These are phyloP conservation scores for Neurospora sp. DNA, from an alignment of 495 filamentous ascomycete genomes.

Conservation along the genomic window DNA sequence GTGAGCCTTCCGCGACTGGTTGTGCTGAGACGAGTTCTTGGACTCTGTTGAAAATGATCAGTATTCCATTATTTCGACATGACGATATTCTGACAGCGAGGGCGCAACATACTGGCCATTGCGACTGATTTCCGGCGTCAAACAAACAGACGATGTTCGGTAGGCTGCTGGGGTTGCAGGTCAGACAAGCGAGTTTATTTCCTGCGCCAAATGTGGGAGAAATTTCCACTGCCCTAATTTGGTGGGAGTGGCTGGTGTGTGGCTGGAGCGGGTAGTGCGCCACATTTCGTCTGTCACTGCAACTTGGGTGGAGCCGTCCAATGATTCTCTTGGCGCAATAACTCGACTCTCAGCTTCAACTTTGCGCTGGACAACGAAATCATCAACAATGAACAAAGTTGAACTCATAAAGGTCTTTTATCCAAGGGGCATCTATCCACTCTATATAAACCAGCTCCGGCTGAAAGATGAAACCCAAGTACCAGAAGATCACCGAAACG, in stretches of 20 bases:
- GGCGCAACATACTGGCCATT: conserved; percentile 40
- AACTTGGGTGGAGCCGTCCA: background rate
- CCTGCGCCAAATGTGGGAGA: conserved; percentile 19
- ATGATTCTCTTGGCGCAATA: background rate
- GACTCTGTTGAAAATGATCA: conserved; percentile 54
- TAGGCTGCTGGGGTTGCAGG: conserved; percentile 13
- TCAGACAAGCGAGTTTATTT: conserved; percentile 14
- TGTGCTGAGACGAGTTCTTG: conserved; percentile 99
- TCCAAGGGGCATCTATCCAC: background rate
- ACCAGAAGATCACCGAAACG: background rate
- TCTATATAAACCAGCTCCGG: background rate
- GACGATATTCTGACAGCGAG: background rate
- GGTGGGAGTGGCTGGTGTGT: conserved; percentile 15
- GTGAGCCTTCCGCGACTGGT: conserved; percentile 93
- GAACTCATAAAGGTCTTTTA: background rate
- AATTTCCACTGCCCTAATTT: conserved; percentile 23
- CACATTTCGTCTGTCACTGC: background rate
- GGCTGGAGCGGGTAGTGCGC: background rate
- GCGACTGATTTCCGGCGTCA: conserved; percentile 29
- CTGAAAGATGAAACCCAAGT: background rate
- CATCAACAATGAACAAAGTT: background rate
- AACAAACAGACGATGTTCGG: conserved; percentile 15
- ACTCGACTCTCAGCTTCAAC: background rate
- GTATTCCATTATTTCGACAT: conserved; percentile 4
- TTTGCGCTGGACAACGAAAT: background rate